Conservation (phyloP, 2,329 filamentous ascomycete genomes). For the Penicillium sp. region DNA sequence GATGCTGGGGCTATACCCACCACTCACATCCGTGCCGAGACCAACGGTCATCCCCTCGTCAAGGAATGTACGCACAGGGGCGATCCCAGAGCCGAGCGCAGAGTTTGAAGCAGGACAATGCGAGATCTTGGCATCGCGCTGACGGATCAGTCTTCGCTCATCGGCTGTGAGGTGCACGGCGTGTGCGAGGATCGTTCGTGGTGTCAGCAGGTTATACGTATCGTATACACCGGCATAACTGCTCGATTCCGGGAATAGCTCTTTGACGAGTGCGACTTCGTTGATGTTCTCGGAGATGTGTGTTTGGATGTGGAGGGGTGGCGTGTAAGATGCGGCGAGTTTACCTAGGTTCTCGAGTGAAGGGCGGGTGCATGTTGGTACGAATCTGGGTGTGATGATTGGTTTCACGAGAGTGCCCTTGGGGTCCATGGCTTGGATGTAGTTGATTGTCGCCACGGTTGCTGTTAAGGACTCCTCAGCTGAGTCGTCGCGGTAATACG, state of each 20-base stretch:
- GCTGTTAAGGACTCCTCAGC: constrained; percentile 57
- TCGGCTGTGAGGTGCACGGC: constrained; percentile 70
- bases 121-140: constrained; percentile 64
- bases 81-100: constrained; percentile 75
- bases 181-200: constrained; percentile 80
- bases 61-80: constrained; percentile 73
- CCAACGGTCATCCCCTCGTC: constrained; percentile 76
- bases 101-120: constrained; percentile 85
- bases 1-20: constrained; percentile 80
- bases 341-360: constrained; percentile 65
- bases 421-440: constrained; percentile 69
- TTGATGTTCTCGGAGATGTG: constrained; percentile 81
- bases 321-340: constrained; percentile 61
- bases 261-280: constrained; percentile 70
- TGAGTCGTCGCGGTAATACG: constrained; percentile 75
- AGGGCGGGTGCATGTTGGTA: constrained; percentile 53
- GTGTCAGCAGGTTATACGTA: constrained; percentile 64
- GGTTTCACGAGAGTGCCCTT: constrained; percentile 64
- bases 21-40: constrained; percentile 86
- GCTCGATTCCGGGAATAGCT: constrained; percentile 64
- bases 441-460: constrained; percentile 61
- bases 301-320: constrained; percentile 71
- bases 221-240: constrained; percentile 83
- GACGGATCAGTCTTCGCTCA: constrained; percentile 66
- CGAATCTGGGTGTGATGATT: constrained; percentile 72